Evolutionary conservation across 2,329 filamentous ascomycete species (phyloP).

Genomic region (Colletotrichum viniferum): DNA sequence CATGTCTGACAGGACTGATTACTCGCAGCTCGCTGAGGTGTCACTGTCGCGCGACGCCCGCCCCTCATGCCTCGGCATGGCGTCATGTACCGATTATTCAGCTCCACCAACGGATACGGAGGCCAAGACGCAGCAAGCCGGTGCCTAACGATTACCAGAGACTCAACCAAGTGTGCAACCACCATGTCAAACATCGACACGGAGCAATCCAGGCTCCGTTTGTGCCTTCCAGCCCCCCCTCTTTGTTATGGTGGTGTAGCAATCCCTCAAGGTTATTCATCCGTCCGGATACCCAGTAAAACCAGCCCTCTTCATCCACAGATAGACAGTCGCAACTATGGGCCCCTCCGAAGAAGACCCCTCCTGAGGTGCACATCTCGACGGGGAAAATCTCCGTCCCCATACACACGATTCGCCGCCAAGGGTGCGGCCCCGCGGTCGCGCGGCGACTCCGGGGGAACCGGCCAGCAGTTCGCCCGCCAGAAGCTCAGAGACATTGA

Average conservation of each 20-base stretch:
- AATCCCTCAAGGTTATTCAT: background rate
- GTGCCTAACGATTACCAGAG: background rate
- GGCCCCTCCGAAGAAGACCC: background rate
- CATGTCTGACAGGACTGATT: background rate
- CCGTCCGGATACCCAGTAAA: background rate
- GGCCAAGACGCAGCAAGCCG: background rate
- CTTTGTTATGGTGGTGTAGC: background rate
- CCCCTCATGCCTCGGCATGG: conserved; percentile 16
- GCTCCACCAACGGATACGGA: background rate
- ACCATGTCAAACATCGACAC: background rate
- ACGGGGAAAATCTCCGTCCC: background rate
- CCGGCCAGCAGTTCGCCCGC: background rate
- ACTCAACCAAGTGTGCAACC: background rate
- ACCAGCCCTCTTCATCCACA: background rate
- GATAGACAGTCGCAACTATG: background rate
- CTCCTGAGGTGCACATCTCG: background rate
- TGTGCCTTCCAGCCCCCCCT: background rate
- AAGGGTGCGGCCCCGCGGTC: background rate
- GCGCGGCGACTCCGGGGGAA: background rate
- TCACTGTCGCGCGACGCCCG: background rate
- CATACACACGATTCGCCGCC: background rate
- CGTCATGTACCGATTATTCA: background rate
- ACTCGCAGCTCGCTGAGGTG: background rate
- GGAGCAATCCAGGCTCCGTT: background rate
- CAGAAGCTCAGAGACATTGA: background rate